Base-by-base conservation (phyloP, 2,329 filamentous ascomycete species). In the Apiospora arundinis region DNA sequence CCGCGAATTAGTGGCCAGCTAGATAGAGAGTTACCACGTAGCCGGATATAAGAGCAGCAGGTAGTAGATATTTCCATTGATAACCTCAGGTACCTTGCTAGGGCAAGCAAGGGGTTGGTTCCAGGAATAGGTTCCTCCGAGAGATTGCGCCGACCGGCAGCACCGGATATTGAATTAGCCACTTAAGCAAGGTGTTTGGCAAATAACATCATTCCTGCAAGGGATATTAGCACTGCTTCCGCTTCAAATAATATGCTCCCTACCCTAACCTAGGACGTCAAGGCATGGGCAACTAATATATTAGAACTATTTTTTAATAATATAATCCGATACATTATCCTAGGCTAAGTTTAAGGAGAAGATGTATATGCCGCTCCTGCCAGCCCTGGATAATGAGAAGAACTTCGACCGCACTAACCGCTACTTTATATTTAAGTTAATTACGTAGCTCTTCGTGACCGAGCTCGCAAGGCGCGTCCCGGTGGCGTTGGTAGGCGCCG, bases 361-460 rank as follows among this genome's bases (percentile, higher is more conserved):
- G 63, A 16, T 25, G 28, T 70, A 79, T 1, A 72, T 71, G 40
- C 70, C 67, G 1, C 40, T 71, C 4, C 67, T 71, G 2, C 25
- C 70, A 14, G 67, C 66, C 18, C 45, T 69, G 12, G 70, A 71
- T 32, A 25, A 71, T 7, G 48, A 67, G 11, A 49, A n/a, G 25
- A 32, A 28, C 9, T 23, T 67, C 9, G 73, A 78, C 11, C 73
- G 74, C 9, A 65, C 69, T n/a, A 74, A 75, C 42, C 65, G 74
- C 16, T 72, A 73, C 71, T 70, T 73, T 67, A 56, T 73, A 6
- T 77, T 74, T 12, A 82, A 82, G 73, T 73, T 80, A 0, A 71
- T 83, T 0, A 77, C 75, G 21, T 77, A 81, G 44, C 75, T 82
- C 49, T 82, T 81, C 70, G 40, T 83, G 16, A 73, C 74, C 4